phyloP scores from a whole-genome alignment of 345 rosid species.

The Bruguiera sexangula region DNA sequence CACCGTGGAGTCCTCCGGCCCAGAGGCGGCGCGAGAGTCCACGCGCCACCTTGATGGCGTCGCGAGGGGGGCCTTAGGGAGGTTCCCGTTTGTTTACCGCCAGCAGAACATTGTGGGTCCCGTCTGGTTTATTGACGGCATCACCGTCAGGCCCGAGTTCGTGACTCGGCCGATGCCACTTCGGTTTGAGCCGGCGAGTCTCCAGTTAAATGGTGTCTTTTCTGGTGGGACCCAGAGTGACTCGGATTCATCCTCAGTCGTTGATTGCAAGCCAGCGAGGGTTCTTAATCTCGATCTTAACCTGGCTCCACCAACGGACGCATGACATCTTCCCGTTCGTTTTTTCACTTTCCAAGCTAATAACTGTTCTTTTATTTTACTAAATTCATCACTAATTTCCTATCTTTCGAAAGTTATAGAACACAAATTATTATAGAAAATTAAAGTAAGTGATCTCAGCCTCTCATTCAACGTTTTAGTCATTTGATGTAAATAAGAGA shows the following conservation, averaged over 20 bases:
- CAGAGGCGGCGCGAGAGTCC: constrained; percentile 30
- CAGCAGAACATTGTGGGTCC: constrained; percentile 29
- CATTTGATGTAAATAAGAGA: not conserved
- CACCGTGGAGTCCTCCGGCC: constrained; percentile 40
- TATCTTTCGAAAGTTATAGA: not conserved
- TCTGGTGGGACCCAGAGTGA: constrained; percentile 34
- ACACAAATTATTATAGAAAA: not conserved
- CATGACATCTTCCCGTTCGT: constrained; percentile 24
- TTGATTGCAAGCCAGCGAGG: constrained; percentile 34
- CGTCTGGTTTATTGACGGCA: constrained; percentile 34
- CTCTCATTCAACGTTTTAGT: not conserved
- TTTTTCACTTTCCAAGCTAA: not conserved
- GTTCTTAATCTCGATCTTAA: constrained; percentile 59
- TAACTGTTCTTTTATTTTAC: not conserved
- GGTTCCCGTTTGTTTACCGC: constrained; percentile 49
- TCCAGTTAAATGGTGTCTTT: constrained; percentile 23
- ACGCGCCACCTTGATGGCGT: constrained; percentile 15
- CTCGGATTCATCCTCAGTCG: constrained; percentile 41
- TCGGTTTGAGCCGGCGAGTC: constrained; percentile 39
- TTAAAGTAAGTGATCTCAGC: too few species aligned
- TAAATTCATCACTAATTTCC: constrained; percentile 1
- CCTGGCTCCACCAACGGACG: constrained; percentile 60
- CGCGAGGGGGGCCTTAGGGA: constrained; percentile 15
- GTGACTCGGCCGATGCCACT: constrained; percentile 41
- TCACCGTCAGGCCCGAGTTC: constrained; percentile 32